A percentile compares a stretch with the other conserved stretches of the same genome.
These are phyloP conservation scores for Chalaropsis thielavioides DNA, from an alignment of 2,329 filamentous ascomycete genomes.

Conservation along the genomic window DNA sequence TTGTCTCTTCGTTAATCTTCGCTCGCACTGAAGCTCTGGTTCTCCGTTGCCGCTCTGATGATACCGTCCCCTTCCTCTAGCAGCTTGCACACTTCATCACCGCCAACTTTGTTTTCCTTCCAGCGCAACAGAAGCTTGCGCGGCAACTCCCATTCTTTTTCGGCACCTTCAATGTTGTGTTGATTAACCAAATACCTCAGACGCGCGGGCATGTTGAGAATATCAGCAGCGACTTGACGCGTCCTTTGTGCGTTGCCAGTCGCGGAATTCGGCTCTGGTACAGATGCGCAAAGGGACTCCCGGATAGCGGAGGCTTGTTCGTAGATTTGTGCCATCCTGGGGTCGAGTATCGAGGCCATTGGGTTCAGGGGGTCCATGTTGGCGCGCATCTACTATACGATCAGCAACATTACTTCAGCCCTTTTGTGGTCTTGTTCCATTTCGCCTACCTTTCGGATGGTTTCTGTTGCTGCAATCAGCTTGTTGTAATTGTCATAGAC, in stretches of 20 bases:
- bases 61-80: slow-evolving; percentile 41
- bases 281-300: slow-evolving; percentile 34
- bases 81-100: slow-evolving; percentile 38
- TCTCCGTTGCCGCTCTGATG: slow-evolving; percentile 23
- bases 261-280: slow-evolving; percentile 33
- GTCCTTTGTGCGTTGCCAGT: slow-evolving; percentile 25
- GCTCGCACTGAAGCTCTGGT: not conserved
- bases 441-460: slow-evolving; percentile 56
- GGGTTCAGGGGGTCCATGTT: slow-evolving; percentile 70
- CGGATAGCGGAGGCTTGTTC: slow-evolving; percentile 42
- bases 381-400: slow-evolving; percentile 47
- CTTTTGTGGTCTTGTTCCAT: slow-evolving; percentile 7
- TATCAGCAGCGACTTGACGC: slow-evolving; percentile 46
- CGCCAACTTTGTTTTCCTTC: slow-evolving; percentile 41
- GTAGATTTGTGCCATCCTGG: slow-evolving; percentile 62
- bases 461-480: slow-evolving; percentile 89
- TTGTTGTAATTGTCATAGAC: slow-evolving; percentile 99
- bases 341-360: slow-evolving; percentile 56
- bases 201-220: slow-evolving; percentile 45
- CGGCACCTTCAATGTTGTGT: slow-evolving; percentile 47
- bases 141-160: slow-evolving; percentile 40
- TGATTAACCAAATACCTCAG: slow-evolving; percentile 43
- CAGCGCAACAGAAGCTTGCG: slow-evolving; percentile 37
- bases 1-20: slow-evolving; percentile 2
- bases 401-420: not conserved